These are phyloP conservation scores for Asclepias syriaca DNA, from an alignment of 257 asterid species.

Conservation along the genomic window DNA sequence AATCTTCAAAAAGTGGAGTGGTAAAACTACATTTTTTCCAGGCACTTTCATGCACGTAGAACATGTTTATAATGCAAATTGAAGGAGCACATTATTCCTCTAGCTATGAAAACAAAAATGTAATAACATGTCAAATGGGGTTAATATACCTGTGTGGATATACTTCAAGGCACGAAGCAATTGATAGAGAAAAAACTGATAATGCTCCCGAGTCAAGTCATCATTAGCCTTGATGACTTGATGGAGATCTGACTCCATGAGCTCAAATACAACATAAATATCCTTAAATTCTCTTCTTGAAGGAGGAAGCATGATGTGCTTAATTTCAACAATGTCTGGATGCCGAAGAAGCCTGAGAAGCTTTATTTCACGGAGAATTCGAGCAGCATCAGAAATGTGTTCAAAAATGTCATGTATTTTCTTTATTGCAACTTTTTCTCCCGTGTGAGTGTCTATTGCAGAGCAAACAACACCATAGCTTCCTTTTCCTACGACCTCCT, in stretches of 20 bases:
- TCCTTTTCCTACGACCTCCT: conserved; percentile 85
- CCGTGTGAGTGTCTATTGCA: conserved; percentile 71
- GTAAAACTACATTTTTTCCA: neutral
- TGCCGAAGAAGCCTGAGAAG: conserved; percentile 83
- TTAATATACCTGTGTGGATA: conserved; percentile 70
- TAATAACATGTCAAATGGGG: neutral
- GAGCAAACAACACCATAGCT: conserved; percentile 97
- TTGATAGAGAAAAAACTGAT: conserved; percentile 86
- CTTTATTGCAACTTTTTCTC: conserved; percentile 87
- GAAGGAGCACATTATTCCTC: neutral
- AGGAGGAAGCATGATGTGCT: conserved; percentile 91
- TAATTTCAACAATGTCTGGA: conserved; percentile 92
- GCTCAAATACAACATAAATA: conserved; percentile 91
- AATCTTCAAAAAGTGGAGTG: neutral
- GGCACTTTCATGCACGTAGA: neutral
- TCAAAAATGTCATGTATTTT: conserved; percentile 81
- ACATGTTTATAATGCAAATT: neutral
- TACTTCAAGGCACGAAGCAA: conserved; percentile 84
- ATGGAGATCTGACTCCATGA: conserved; percentile 92
- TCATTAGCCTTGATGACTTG: conserved; percentile 96
- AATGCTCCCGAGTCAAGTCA: conserved; percentile 85
- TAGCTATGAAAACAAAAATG: neutral
- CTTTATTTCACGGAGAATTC: conserved; percentile 89
- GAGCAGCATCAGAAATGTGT: conserved; percentile 85
- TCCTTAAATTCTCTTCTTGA: conserved; percentile 83